Evolutionary conservation across 192 early-diverging fungal species (phyloP), one percentile per base, ranked within the genome.

Genomic region (Neocallimastix lanati): DNA sequence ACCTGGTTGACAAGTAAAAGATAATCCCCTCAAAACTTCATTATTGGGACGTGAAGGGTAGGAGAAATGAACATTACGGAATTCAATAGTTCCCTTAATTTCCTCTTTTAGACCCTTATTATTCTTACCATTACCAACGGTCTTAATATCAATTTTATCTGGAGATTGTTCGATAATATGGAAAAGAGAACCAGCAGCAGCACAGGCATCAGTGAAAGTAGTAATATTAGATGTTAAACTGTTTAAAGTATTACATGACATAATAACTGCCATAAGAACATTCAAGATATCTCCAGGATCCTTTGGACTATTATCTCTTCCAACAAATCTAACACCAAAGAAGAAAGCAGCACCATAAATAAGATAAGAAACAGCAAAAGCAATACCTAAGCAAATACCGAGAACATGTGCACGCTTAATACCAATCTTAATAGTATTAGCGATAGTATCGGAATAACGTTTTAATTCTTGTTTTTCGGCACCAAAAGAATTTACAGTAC

Each of bases 31-130:
- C n/a, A 67, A 67, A 67, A 67, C 50, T 67, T 67, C 50, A 25
- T 5, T n/a, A 67, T 67, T 25, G 25, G 50, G 50, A 67, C 50
- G 50, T 11, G 50, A 67, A n/a, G 50, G 50, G 18, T 78, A 78
- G 18, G 80, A 81, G 81, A 94, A 94, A 18, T 85, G 77, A 40
- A 86, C 85, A 13, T 81, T 29, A 28, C 82, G 37, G 58, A 83
- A 77, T 28, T 76, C 82, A 3, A 84, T 82, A 13, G 81, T 80
- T 35, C 84, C 87, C 0, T 12, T 15, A 2, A 83, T 85, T 13
- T 84, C 77, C 0, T 79, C 50, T 9, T 67, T 21, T n/a, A n/a
- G n/a, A n/a, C n/a, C n/a, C n/a, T n/a, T 16, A 11, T 18, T 25
- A 9, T 67, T 11, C 2, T 67, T n/a, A 25, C 25, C 25, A 67